A percentile compares a stretch with the other conserved stretches of the same genome.
Conservation (phyloP, 2,329 filamentous ascomycete species). For the Paramyrothecium roridum region DNA sequence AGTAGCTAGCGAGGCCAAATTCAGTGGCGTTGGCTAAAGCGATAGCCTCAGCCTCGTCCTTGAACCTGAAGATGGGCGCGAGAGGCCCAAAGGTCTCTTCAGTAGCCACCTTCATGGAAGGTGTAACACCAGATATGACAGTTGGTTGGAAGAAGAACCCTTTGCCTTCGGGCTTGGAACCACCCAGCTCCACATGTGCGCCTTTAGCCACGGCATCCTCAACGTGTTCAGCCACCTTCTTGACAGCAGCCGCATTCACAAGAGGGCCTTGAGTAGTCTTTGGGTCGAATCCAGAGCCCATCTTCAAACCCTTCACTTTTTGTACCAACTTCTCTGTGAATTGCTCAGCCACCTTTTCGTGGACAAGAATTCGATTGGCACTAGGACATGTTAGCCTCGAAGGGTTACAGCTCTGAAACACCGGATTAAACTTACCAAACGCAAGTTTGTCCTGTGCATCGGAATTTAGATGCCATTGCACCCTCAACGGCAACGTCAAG, state of each 20-base stretch:
- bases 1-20: conserved; percentile 32
- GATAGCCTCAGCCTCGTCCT: conserved; percentile 34
- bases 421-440: conserved; percentile 33
- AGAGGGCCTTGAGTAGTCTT: conserved; percentile 32
- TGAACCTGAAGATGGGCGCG: conserved; percentile 24
- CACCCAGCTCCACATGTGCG: conserved; percentile 52
- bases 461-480: conserved; percentile 41
- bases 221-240: conserved; percentile 60
- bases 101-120: conserved; percentile 22
- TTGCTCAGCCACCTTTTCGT: conserved; percentile 22
- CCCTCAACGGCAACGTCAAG: conserved; percentile 55
- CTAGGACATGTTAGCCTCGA: not conserved
- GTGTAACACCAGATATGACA: conserved; percentile 55
- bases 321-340: conserved; percentile 24
- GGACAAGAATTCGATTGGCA: conserved; percentile 31
- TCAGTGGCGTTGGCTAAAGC: conserved; percentile 34
- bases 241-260: conserved; percentile 63
- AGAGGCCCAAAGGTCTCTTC: conserved; percentile 30
- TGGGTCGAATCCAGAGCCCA: conserved; percentile 20
- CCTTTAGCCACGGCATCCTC: conserved; percentile 60
- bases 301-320: conserved; percentile 22
- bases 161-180: conserved; percentile 63
- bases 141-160: conserved; percentile 68
- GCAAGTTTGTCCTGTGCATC: conserved; percentile 60
- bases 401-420: not conserved